A percentile compares a stretch with the other conserved stretches of the same genome.
These are phyloP conservation scores for Hypsizygus marmoreus DNA, from an alignment of 768 basidiomycete genomes.

Conservation along the genomic window DNA sequence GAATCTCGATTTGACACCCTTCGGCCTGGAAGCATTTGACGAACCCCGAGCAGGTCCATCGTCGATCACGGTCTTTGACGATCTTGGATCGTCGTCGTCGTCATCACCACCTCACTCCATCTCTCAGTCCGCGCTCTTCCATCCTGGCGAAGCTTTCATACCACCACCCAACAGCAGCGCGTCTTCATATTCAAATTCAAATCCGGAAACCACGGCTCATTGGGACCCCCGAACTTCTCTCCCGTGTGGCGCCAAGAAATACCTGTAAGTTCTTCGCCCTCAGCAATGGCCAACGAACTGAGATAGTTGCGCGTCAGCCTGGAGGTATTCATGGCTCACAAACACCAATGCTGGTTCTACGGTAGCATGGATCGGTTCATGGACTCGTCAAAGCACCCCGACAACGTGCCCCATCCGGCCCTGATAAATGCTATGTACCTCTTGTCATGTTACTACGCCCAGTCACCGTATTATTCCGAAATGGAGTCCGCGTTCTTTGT, in stretches of 20 bases:
- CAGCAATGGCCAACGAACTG: too few relatives aligned
- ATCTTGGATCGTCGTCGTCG: slow-evolving; percentile 7
- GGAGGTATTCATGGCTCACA: slow-evolving; percentile 55
- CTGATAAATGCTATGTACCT: slow-evolving; percentile 65
- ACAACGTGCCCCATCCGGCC: slow-evolving; percentile 51
- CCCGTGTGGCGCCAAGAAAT: slow-evolving; percentile 35
- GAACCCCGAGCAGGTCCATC: background rate
- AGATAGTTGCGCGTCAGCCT: too few relatives aligned
- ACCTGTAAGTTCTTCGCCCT: slow-evolving; percentile 31
- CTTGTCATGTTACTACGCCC: slow-evolving; percentile 57
- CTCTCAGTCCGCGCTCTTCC: slow-evolving; percentile 6
- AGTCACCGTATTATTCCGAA: slow-evolving; percentile 37
- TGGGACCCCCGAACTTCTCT: slow-evolving; percentile 29
- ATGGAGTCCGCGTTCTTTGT: slow-evolving; percentile 52
- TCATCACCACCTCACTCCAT: slow-evolving; percentile 12
- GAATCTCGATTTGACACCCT: slow-evolving; percentile 6
- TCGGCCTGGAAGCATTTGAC: slow-evolving; percentile 4
- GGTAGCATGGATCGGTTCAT: slow-evolving; percentile 45
- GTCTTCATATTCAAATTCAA: slow-evolving; percentile 18
- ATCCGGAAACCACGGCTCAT: slow-evolving; percentile 11
- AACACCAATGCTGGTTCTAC: slow-evolving; percentile 62
- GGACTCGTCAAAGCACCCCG: slow-evolving; percentile 27
- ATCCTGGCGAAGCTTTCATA: background rate
- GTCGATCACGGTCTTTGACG: background rate
- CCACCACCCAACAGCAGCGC: background rate